Percentiles rank a stretch among this genome's conserved stretches.
These are phyloP conservation scores for Grammothele lineata DNA, from an alignment of 768 basidiomycete species.

Conservation along the genomic window DNA sequence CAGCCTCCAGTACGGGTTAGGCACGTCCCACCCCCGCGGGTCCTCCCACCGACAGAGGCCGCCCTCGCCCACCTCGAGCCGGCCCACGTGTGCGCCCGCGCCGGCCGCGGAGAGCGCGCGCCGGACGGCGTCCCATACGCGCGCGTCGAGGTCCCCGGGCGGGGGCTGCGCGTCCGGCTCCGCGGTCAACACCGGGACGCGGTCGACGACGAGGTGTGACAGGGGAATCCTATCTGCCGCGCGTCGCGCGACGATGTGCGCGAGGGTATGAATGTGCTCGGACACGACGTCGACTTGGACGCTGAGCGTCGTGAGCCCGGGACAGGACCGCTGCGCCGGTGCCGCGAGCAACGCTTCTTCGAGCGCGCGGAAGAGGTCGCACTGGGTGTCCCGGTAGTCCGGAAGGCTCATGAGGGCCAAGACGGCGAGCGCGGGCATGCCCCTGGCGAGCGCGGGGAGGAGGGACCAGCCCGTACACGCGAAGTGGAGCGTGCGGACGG, in stretches of 20 bases:
- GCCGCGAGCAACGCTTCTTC: background rate
- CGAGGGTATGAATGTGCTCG: background rate
- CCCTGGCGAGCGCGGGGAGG: background rate
- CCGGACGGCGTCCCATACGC: no score
- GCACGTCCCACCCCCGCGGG: background rate
- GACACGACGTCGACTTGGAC: background rate
- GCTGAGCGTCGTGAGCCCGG: background rate
- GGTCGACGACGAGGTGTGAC: background rate
- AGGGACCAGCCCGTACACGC: background rate
- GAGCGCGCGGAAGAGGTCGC: background rate
- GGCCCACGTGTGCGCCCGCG: background rate
- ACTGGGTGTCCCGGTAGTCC: background rate
- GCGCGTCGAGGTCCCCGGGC: no score
- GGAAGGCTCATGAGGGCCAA: background rate
- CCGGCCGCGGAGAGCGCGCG: background rate
- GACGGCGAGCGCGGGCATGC: background rate
- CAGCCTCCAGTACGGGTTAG: background rate
- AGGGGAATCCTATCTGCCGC: background rate
- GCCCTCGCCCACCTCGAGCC: background rate
- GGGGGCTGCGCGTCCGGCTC: no score
- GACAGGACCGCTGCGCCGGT: background rate
- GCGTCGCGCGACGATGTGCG: background rate
- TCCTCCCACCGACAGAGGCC: conserved; percentile 1
- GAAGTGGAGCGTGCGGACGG: background rate
- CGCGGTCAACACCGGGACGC: background rate